phyloP scores from a whole-genome alignment of 495 filamentous ascomycete species.

The Penicillium canariense region DNA sequence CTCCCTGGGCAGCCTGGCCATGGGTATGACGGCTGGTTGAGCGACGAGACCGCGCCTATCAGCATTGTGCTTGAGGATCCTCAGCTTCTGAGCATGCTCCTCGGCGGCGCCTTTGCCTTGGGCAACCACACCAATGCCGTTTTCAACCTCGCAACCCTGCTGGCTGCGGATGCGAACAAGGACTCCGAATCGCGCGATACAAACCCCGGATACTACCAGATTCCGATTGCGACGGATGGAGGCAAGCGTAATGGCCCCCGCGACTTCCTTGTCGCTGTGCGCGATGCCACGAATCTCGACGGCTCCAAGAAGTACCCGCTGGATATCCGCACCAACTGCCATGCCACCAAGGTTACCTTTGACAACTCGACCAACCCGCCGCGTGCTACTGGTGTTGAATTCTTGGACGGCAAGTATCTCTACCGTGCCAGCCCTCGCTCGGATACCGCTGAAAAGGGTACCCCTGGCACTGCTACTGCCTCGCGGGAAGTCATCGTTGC shows the following conservation, averaged over 20 bases:
- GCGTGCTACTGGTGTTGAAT: slow-evolving; percentile 60
- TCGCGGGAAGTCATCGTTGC: slow-evolving; percentile 58
- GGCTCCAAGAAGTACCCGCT: slow-evolving; percentile 56
- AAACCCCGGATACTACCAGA: slow-evolving; percentile 47
- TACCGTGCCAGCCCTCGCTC: slow-evolving; percentile 57
- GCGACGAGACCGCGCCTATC: slow-evolving; percentile 46
- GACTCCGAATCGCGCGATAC: slow-evolving; percentile 38
- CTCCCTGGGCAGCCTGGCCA: slow-evolving; percentile 44
- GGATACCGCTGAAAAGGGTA: slow-evolving; percentile 29
- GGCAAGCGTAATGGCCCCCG: slow-evolving; percentile 49
- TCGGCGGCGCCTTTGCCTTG: slow-evolving; percentile 51
- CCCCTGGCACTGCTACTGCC: slow-evolving; percentile 44
- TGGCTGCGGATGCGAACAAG: slow-evolving; percentile 54
- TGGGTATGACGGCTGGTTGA: slow-evolving; percentile 59
- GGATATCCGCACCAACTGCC: slow-evolving; percentile 56
- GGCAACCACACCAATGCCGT: slow-evolving; percentile 41
- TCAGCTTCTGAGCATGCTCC: slow-evolving; percentile 49
- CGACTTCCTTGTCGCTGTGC: slow-evolving; percentile 52
- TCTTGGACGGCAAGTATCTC: slow-evolving; percentile 55
- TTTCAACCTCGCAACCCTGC: slow-evolving; percentile 40
- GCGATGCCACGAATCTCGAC: slow-evolving; percentile 48
- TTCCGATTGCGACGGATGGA: slow-evolving; percentile 49
- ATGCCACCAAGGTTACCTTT: slow-evolving; percentile 61
- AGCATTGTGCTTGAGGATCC: slow-evolving; percentile 49
- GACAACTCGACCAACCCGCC: slow-evolving; percentile 42